phyloP scores from a whole-genome alignment of 2,329 filamentous ascomycete genomes.

The Periconia sp. region DNA sequence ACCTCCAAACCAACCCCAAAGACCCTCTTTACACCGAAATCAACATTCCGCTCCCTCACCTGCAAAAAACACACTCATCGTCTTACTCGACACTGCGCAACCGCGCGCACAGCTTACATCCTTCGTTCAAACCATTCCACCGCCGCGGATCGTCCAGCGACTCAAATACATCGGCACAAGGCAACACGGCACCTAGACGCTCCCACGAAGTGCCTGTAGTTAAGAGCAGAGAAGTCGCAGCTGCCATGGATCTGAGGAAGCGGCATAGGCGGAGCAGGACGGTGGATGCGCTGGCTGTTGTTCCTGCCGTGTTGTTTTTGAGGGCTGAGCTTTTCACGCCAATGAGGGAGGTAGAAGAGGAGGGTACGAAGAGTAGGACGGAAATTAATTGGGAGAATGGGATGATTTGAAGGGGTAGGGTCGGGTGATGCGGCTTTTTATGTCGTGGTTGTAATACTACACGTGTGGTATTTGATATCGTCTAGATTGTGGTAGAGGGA shows the following conservation, averaged over 20 bases:
- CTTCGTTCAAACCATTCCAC: conserved; percentile 26
- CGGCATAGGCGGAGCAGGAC: conserved; percentile 25
- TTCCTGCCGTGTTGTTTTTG: conserved; percentile 37
- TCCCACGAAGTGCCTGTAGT: conserved; percentile 19
- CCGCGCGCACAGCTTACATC: conserved; percentile 25
- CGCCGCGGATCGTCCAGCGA: conserved; percentile 19
- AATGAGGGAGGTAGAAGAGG: conserved; percentile 3
- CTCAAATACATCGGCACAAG: not conserved
- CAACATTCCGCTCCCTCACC: conserved; percentile 31
- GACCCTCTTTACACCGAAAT: conserved; percentile 38
- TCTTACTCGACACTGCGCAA: conserved; percentile 9
- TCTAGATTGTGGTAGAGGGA: too few species aligned
- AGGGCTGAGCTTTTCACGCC: conserved; percentile 41
- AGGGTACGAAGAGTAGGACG: conserved; percentile 7
- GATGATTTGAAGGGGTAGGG: conserved; percentile 13
- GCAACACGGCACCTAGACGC: not conserved
- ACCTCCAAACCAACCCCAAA: conserved; percentile 12
- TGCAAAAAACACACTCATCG: conserved; percentile 14
- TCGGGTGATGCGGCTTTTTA: too few species aligned
- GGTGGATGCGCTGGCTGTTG: conserved; percentile 37
- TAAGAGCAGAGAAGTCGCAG: conserved; percentile 21
- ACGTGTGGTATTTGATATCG: too few species aligned
- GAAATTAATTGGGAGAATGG: conserved; percentile 28
- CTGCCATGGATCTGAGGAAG: conserved; percentile 27
- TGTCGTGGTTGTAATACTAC: too few species aligned